These are phyloP conservation scores for Chrysosporium keratinophilum DNA, from an alignment of 2,329 filamentous ascomycete genomes.

Conservation along the genomic window DNA sequence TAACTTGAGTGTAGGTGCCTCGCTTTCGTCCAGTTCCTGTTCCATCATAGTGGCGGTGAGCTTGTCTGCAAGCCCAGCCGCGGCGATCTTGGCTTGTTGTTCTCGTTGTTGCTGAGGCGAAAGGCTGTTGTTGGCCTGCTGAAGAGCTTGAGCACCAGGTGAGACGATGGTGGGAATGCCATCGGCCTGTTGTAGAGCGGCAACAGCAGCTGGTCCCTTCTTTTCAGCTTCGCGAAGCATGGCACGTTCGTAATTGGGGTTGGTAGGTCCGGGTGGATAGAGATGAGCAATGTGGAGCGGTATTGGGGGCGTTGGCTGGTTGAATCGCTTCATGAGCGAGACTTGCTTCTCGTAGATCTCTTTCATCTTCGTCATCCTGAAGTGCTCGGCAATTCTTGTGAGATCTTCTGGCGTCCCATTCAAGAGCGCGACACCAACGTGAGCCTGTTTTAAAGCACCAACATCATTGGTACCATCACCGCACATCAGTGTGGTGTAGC, in stretches of 20 bases:
- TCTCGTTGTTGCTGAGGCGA: conserved; percentile 43
- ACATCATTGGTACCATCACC: conserved; percentile 98
- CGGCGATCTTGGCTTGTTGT: conserved; percentile 55
- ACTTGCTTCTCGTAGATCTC: conserved; percentile 96
- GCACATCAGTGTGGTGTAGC: conserved; percentile 97
- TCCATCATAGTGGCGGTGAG: conserved; percentile 84
- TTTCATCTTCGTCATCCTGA: conserved; percentile 94
- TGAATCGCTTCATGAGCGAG: conserved; percentile 85
- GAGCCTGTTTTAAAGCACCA: conserved; percentile 92
- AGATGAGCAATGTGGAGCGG: conserved; percentile 87
- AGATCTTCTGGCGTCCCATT: conserved; percentile 91
- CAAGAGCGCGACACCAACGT: conserved; percentile 89
- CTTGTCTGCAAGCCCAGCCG: conserved; percentile 72
- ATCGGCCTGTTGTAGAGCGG: conserved; percentile 44
- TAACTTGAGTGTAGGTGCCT: conserved; percentile 91
- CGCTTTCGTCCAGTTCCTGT: conserved; percentile 71
- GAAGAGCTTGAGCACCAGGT: conserved; percentile 52
- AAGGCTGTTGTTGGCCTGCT: conserved; percentile 42
- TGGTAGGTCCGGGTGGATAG: conserved; percentile 79
- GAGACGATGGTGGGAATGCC: conserved; percentile 55
- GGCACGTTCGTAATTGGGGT: conserved; percentile 90
- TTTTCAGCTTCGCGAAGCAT: conserved; percentile 73
- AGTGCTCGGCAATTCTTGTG: conserved; percentile 82
- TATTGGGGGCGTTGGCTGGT: conserved; percentile 83
- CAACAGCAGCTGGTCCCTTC: conserved; percentile 55